Conservation (phyloP, 2,329 filamentous ascomycete genomes). For the Penicillium capsulatum region DNA sequence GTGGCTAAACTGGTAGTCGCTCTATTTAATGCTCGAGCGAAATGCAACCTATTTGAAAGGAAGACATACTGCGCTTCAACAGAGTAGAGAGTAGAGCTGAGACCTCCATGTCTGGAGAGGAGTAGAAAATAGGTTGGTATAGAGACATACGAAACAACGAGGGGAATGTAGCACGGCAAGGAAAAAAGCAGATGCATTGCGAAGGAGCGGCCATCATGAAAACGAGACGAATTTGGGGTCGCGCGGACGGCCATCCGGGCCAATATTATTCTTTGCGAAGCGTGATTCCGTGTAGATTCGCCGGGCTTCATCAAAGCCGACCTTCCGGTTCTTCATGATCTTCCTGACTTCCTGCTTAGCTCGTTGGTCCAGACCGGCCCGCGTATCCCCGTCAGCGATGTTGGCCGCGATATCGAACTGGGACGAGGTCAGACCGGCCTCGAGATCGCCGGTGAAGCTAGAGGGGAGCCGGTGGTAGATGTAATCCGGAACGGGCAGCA, state of each 20-base stretch:
- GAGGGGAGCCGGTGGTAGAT: slow-evolving; percentile 74
- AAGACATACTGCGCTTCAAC: no score
- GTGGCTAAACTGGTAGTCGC: no score
- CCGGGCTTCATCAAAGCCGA: slow-evolving; percentile 88
- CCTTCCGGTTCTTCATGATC: slow-evolving; percentile 82
- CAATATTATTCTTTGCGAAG: slow-evolving; percentile 85
- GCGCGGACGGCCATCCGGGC: slow-evolving; percentile 75
- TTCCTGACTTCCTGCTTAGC: slow-evolving; percentile 77
- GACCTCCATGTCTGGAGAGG: no score
- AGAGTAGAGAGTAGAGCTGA: no score
- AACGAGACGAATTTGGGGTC: slow-evolving; percentile 98
- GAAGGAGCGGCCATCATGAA: slow-evolving; percentile 47
- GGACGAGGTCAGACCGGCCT: slow-evolving; percentile 75
- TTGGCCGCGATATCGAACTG: slow-evolving; percentile 82
- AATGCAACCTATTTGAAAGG: no score
- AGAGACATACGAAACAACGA: background rate
- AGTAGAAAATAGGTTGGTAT: background rate
- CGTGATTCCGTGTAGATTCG: slow-evolving; percentile 78
- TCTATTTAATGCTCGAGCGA: no score
- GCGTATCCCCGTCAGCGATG: slow-evolving; percentile 70
- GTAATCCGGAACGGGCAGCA: slow-evolving; percentile 62
- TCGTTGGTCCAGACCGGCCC: slow-evolving; percentile 73
- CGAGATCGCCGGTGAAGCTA: slow-evolving; percentile 77
- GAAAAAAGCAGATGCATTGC: background rate
- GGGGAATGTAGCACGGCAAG: background rate